Percentiles rank a stretch among this genome's conserved stretches.
Evolutionary conservation across 371 early-diverging fungal genomes (phyloP).

Genomic region (Circinella minor): DNA sequence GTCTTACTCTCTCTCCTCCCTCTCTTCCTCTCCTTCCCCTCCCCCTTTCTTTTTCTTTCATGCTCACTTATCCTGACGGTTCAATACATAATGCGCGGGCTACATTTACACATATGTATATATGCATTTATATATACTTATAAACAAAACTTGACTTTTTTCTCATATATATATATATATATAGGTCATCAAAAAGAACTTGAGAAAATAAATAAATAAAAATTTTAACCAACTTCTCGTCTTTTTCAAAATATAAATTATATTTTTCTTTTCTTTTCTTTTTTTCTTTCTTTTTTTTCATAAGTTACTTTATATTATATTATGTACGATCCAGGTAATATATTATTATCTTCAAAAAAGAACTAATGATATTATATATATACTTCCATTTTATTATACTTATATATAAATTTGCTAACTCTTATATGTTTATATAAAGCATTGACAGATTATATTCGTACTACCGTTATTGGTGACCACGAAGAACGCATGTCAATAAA

Average conservation of each 20-base stretch:
- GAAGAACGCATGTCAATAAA: slow-evolving; percentile 1
- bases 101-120: slow-evolving; percentile 8
- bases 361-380: no score
- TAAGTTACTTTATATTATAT: neutral
- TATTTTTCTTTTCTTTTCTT: neutral
- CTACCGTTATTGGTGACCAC: slow-evolving; percentile 4
- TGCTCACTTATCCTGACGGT: slow-evolving; percentile 15
- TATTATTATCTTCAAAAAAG: no score
- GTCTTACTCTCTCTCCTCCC: neutral
- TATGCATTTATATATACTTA: neutral
- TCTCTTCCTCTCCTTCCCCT: neutral
- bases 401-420: no score
- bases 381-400: no score
- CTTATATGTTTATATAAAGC: slow-evolving; percentile 1
- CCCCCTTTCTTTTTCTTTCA: neutral
- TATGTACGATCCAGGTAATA: slow-evolving; percentile 22
- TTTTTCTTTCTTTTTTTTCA: slow-evolving; percentile 5
- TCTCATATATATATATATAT: neutral
- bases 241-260: slow-evolving; percentile 1
- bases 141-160: neutral
- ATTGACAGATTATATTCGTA: slow-evolving; percentile 9
- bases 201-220: no score
- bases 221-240: no score
- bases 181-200: no score
- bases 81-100: slow-evolving; percentile 12